phyloP scores from a whole-genome alignment of 192 early-diverging fungal genomes.

The Linderina pennispora region DNA sequence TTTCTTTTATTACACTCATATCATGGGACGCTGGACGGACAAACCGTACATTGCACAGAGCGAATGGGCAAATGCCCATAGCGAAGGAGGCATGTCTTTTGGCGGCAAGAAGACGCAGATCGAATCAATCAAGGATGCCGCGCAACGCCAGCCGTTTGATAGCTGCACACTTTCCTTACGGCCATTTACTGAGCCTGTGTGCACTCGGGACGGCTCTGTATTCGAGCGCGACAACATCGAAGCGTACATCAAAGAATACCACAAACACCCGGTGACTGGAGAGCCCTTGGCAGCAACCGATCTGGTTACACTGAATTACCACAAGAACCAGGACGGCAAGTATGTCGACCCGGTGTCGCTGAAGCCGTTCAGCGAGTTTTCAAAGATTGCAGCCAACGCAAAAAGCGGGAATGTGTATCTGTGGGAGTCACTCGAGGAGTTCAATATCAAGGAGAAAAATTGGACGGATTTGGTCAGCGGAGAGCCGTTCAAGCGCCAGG shows the following conservation, averaged over 20 bases:
- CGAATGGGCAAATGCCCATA: conserved; percentile 59
- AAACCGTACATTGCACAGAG: conserved; percentile 88
- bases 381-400: conserved; percentile 81
- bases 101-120: conserved; percentile 58
- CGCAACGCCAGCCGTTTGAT: conserved; percentile 73
- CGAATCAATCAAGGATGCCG: conserved; percentile 46
- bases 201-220: conserved; percentile 77
- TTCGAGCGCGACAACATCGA: conserved; percentile 87
- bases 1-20: too few relatives aligned
- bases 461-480: conserved; percentile 88
- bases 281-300: conserved; percentile 64
- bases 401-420: conserved; percentile 85
- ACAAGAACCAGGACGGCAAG: conserved; percentile 73
- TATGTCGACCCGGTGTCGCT: conserved; percentile 90
- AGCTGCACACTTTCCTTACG: conserved; percentile 89
- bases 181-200: conserved; percentile 82
- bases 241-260: conserved; percentile 72
- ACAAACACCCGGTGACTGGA: conserved; percentile 83
- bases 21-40: conserved; percentile 51
- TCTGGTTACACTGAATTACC: conserved; percentile 73
- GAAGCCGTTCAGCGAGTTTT: conserved; percentile 75
- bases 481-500: conserved; percentile 76
- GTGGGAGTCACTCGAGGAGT: conserved; percentile 76
- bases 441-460: conserved; percentile 79
- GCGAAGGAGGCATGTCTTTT: conserved; percentile 54